Percentiles rank a stretch among this genome's conserved stretches.
Evolutionary conservation across 768 basidiomycete species (phyloP).

Genomic region (Hortiboletus flavorubellus): DNA sequence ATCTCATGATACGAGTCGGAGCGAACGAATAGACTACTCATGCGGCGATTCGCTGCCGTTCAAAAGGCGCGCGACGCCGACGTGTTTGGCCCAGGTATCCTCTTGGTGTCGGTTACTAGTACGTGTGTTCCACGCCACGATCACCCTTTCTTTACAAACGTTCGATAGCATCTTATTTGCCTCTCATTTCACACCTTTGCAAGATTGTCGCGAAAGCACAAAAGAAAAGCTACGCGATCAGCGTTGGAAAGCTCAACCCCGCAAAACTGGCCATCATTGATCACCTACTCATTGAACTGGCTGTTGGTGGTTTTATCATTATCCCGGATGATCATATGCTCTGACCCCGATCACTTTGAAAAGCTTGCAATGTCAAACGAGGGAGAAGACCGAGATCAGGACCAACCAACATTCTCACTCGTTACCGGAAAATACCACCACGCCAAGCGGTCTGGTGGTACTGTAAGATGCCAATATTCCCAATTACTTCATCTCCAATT

Average conservation of each 20-base stretch:
- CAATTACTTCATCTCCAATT: constrained; percentile 1
- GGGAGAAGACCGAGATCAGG: constrained; percentile 50
- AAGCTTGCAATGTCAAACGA: constrained; percentile 16
- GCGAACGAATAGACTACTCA: constrained; percentile 76
- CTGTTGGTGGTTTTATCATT: constrained; percentile 8
- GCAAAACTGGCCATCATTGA: constrained; percentile 92
- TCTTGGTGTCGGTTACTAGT: constrained; percentile 86
- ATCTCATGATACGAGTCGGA: constrained; percentile 46
- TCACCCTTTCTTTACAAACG: not conserved
- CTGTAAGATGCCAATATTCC: constrained; percentile 3
- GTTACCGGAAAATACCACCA: constrained; percentile 84
- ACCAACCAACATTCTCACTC: constrained; percentile 81
- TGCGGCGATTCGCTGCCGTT: constrained; percentile 83
- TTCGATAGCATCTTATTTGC: constrained; percentile 71
- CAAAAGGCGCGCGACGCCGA: constrained; percentile 90
- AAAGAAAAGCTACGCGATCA: constrained; percentile 94
- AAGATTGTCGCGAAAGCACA: constrained; percentile 55
- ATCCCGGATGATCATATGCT: not conserved
- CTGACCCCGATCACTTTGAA: not conserved
- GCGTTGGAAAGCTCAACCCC: constrained; percentile 92
- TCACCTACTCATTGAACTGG: constrained; percentile 43
- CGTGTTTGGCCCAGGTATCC: constrained; percentile 74
- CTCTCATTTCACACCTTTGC: constrained; percentile 81
- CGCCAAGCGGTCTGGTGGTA: constrained; percentile 62
- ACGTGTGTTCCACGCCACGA: not conserved